Conservation (phyloP, 495 filamentous ascomycete species). For the Penicillium malachiteum region DNA sequence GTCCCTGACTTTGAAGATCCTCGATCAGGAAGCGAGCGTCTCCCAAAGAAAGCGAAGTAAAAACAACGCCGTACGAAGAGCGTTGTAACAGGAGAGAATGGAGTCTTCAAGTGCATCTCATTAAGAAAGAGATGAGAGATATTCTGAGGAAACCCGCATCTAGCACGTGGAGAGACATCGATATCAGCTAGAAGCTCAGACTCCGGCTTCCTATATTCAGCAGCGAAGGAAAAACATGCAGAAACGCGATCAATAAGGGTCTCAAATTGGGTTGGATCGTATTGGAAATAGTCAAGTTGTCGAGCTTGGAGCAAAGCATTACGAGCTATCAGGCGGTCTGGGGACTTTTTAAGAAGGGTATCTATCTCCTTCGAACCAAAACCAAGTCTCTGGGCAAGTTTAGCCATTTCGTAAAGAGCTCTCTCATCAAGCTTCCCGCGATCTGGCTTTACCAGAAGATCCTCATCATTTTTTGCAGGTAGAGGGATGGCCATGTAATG, state of each 20-base stretch:
- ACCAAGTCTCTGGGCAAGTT: conserved; percentile 27
- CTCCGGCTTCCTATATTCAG: not conserved
- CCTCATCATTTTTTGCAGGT: conserved; percentile 3
- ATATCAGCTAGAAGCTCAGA: not conserved
- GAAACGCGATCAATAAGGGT: conserved; percentile 20
- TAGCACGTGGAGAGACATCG: conserved; percentile 1
- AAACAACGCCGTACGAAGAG: not conserved
- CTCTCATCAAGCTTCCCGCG: conserved; percentile 12
- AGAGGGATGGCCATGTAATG: not conserved
- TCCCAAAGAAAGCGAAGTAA: not conserved
- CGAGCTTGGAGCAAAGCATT: conserved; percentile 30
- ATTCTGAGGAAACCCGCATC: conserved; percentile 6
- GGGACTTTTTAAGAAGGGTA: conserved; percentile 21
- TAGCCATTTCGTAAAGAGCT: conserved; percentile 29
- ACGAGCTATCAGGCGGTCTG: conserved; percentile 31
- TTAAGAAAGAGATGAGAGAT: conserved; percentile 12
- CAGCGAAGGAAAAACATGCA: conserved; percentile 16
- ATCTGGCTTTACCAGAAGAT: conserved; percentile 20
- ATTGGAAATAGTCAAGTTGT: conserved; percentile 26
- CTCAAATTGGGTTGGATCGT: conserved; percentile 20
- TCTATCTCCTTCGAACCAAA: conserved; percentile 31
- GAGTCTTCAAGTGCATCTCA: not conserved
- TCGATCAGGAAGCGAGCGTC: too few species aligned
- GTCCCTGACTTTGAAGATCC: too few species aligned
- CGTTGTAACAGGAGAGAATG: not conserved